Evolutionary conservation across 441 rosid genomes (phyloP).

Genomic region (Gossypium gossypioides): DNA sequence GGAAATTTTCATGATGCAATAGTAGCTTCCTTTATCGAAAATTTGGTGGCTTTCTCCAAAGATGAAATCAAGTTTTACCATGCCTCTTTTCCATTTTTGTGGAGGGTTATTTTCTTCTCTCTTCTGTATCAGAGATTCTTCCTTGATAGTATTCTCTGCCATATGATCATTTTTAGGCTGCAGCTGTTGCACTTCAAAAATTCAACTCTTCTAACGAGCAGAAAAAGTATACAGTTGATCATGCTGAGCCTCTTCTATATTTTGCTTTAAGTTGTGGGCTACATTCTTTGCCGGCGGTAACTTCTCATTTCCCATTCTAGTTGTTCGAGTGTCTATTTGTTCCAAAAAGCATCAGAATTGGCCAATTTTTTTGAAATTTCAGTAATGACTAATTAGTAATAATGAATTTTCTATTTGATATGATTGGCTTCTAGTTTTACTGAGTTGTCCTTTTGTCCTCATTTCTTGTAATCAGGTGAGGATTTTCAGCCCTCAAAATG

Average conservation of each 20-base stretch:
- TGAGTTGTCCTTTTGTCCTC: background rate
- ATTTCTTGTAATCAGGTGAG: constrained; percentile 37
- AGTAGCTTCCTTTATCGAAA: constrained; percentile 2
- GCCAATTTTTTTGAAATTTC: background rate
- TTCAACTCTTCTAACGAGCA: constrained; percentile 37
- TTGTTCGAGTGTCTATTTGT: background rate
- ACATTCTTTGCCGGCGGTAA: constrained; percentile 70
- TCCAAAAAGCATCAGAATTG: background rate
- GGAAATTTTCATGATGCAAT: background rate
- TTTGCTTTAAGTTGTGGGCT: constrained; percentile 59
- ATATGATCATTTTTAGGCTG: background rate
- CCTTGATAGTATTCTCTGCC: background rate
- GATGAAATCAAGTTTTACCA: background rate
- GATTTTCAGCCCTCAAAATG: constrained; percentile 44
- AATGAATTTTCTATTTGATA: constrained; percentile 5
- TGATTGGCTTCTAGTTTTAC: background rate
- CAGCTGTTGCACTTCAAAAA: background rate
- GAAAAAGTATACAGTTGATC: constrained; percentile 43
- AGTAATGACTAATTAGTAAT: background rate
- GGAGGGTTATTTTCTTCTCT: background rate
- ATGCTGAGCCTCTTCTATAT: constrained; percentile 51
- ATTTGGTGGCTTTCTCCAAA: background rate
- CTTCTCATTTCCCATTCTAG: constrained; percentile 1
- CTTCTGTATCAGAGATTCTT: constrained; percentile 11
- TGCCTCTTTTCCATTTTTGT: background rate